Evolutionary conservation across 352 stramenopile genomes (phyloP), one percentile per base, ranked within the genome.

Genomic region (Phytophthora multivora): DNA sequence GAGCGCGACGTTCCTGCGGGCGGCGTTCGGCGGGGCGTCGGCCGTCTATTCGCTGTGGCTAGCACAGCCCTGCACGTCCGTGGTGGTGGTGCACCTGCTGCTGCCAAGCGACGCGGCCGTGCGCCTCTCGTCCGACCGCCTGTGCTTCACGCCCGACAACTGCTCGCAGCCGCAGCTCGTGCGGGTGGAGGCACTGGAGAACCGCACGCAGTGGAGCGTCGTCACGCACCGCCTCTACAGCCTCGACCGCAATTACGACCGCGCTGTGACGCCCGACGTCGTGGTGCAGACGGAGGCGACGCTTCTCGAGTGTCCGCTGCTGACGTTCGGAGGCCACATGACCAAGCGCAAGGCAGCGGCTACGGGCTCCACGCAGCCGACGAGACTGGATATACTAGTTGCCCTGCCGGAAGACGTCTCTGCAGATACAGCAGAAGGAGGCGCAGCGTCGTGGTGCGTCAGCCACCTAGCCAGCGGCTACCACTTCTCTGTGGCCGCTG

Each of bases 71-170:
- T 93, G 84, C 60, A 51, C 71, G 19, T 91, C 84, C 13, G 72
- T 77, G 4, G 84, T 93, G 8, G 78, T 91, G 10, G 82, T 93
- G 25, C 81, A 93, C 50, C 43, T 93, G 35, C 57, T 88, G 59
- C 75, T 88, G 39, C 57, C 74, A 5, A 59, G 54, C 12, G 84
- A 93, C 52, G 59, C 75, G 30, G 74, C 66, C 11, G 55, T 90
- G 9, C 71, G 71, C 1, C 66, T 93, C 5, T 89, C 84, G 4
- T 84, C 78, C 15, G 79, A 90, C 54, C 80, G 84, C 7, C 50
- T 93, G n/a, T 84, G 73, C 66, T 93, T 93, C 65, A 83, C 80
- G 1, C 84, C 81, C 15, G 75, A 75, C 21, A 91, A 76, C 49
- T 88, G 62, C 45, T 5, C 19, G 2, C 66, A 84, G 51, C 80